phyloP scores from a whole-genome alignment of 1,284 basidiomycete species.

The Ceratobasidium sp. region DNA sequence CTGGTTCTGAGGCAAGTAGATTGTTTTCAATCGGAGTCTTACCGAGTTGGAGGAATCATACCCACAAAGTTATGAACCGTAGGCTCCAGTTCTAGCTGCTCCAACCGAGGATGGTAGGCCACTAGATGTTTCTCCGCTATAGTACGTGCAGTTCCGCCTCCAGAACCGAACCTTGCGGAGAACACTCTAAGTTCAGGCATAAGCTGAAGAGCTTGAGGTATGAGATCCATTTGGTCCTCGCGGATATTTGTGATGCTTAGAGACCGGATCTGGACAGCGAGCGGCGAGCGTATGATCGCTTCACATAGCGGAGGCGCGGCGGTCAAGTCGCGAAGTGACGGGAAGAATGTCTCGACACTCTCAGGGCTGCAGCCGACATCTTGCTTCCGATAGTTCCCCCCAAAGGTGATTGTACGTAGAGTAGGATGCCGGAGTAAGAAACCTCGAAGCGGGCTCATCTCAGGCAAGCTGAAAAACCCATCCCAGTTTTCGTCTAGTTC shows the following conservation, averaged over 20 bases:
- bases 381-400: neutral
- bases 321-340: neutral
- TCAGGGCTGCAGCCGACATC: neutral
- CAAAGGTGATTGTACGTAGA: neutral
- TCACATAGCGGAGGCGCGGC: neutral
- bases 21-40: neutral
- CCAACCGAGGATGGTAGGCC: neutral
- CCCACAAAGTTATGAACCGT: neutral
- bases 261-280: neutral
- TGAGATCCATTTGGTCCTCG: neutral
- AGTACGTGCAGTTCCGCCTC: neutral
- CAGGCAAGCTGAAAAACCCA: neutral
- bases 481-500: neutral
- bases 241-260: neutral
- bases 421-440: neutral
- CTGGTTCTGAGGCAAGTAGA: neutral
- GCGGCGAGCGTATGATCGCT: neutral
- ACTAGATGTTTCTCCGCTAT: neutral
- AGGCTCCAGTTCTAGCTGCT: constrained; percentile 1
- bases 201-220: neutral
- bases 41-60: neutral
- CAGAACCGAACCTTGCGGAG: neutral
- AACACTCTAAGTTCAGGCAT: neutral
- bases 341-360: neutral
- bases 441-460: neutral